These are phyloP conservation scores for Microcera coccophila DNA, from an alignment of 2,329 filamentous ascomycete species.

Conservation along the genomic window DNA sequence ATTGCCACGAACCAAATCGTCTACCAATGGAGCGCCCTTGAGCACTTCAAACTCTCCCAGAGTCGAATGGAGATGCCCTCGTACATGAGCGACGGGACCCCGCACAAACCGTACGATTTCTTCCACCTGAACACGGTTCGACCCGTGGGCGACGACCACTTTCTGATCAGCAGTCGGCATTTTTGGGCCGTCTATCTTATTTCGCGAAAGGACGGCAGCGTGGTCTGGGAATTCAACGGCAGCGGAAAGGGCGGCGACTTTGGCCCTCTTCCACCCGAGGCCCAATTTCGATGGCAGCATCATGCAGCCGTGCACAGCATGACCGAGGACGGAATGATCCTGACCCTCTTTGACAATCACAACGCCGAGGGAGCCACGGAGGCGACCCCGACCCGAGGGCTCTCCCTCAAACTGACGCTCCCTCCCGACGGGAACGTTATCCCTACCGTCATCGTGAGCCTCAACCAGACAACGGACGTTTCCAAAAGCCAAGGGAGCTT, in stretches of 20 bases:
- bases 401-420: slow-evolving; percentile 13
- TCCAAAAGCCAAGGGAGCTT: slow-evolving; percentile 18
- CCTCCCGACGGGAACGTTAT: slow-evolving; percentile 11
- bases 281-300: slow-evolving; percentile 35
- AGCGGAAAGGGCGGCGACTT: slow-evolving; percentile 24
- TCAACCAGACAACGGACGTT: not conserved
- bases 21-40: slow-evolving; percentile 39
- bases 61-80: slow-evolving; percentile 13
- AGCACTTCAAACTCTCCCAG: slow-evolving; percentile 24
- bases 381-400: slow-evolving; percentile 6
- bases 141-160: slow-evolving; percentile 14
- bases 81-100: slow-evolving; percentile 10
- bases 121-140: slow-evolving; percentile 28
- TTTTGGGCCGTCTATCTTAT: slow-evolving; percentile 21
- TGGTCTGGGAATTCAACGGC: slow-evolving; percentile 25
- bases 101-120: slow-evolving; percentile 16
- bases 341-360: slow-evolving; percentile 36
- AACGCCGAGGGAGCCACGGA: slow-evolving; percentile 19
- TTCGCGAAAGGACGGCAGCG: slow-evolving; percentile 17
- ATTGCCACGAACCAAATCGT: slow-evolving; percentile 36
- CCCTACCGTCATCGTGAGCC: slow-evolving; percentile 9
- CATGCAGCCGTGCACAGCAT: slow-evolving; percentile 29
- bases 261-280: slow-evolving; percentile 20
- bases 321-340: slow-evolving; percentile 14
- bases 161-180: slow-evolving; percentile 22